A percentile compares a stretch with the other conserved stretches of the same genome.
These are phyloP conservation scores for Diaporthe destruens DNA, from an alignment of 2,329 filamentous ascomycete genomes.

Conservation along the genomic window DNA sequence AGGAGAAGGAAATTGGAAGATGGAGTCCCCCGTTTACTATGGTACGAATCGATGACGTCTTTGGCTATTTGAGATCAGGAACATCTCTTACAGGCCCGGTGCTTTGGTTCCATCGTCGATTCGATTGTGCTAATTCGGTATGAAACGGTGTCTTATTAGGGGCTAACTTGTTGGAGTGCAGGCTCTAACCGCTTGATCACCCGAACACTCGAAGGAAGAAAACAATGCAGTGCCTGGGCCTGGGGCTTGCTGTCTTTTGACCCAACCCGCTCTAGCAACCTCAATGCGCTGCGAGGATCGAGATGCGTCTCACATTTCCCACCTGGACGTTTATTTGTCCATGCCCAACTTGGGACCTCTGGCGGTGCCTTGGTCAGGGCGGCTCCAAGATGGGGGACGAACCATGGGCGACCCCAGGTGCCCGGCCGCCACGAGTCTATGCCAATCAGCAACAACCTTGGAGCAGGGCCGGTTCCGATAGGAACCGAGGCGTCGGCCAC, in stretches of 20 bases:
- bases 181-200: neutral
- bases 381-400: neutral
- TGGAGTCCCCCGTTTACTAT: neutral
- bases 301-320: conserved; percentile 20
- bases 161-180: conserved; percentile 1
- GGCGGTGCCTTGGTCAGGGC: conserved; percentile 4
- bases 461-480: neutral
- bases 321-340: neutral
- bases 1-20: neutral
- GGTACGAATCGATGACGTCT: neutral
- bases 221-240: neutral
- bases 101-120: neutral
- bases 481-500: conserved; percentile 11
- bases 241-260: neutral
- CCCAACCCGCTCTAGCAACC: conserved; percentile 1
- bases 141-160: neutral
- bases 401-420: conserved; percentile 7
- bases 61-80: neutral
- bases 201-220: neutral
- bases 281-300: neutral
- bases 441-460: conserved; percentile 32
- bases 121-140: neutral
- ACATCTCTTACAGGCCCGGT: neutral
- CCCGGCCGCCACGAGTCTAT: neutral
- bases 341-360: conserved; percentile 16